These are phyloP conservation scores for Lasiodiplodia sp. DNA, from an alignment of 2,329 filamentous ascomycete species.

Conservation along the genomic window DNA sequence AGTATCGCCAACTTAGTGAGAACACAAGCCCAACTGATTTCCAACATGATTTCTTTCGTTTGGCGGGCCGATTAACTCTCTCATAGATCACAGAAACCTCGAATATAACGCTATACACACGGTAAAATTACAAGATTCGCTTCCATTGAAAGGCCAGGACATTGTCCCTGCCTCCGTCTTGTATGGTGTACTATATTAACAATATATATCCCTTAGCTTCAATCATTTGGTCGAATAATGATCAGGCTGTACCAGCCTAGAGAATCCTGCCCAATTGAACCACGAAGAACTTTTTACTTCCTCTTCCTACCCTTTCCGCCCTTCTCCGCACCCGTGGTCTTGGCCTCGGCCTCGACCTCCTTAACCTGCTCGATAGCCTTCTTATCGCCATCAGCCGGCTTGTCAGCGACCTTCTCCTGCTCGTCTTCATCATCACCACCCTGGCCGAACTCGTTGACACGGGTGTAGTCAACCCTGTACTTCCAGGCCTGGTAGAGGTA, in stretches of 20 bases:
- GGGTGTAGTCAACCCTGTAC: slow-evolving; percentile 88
- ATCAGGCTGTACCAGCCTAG: background rate
- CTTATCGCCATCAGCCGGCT: slow-evolving; percentile 44
- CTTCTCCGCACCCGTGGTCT: slow-evolving; percentile 30
- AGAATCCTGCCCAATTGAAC: background rate
- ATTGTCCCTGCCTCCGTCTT: background rate
- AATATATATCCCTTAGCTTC: background rate
- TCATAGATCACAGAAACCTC: background rate
- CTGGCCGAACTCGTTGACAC: slow-evolving; percentile 98
- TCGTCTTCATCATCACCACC: slow-evolving; percentile 80
- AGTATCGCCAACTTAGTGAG: background rate
- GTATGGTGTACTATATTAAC: background rate
- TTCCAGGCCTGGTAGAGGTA: slow-evolving; percentile 95
- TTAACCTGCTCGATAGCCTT: slow-evolving; percentile 32
- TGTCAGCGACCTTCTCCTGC: slow-evolving; percentile 57
- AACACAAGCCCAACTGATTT: background rate
- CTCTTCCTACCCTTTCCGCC: slow-evolving; percentile 34
- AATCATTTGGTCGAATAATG: background rate
- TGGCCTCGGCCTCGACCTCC: slow-evolving; percentile 30
- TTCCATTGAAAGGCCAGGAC: background rate
- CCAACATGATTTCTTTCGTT: background rate
- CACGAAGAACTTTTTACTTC: slow-evolving; percentile 32
- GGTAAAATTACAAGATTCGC: background rate
- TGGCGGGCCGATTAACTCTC: background rate
- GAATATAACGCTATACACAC: background rate